A percentile compares a stretch with the other conserved stretches of the same genome.
Conservation (phyloP, 768 basidiomycete genomes). For the Tricholoma terreum region DNA sequence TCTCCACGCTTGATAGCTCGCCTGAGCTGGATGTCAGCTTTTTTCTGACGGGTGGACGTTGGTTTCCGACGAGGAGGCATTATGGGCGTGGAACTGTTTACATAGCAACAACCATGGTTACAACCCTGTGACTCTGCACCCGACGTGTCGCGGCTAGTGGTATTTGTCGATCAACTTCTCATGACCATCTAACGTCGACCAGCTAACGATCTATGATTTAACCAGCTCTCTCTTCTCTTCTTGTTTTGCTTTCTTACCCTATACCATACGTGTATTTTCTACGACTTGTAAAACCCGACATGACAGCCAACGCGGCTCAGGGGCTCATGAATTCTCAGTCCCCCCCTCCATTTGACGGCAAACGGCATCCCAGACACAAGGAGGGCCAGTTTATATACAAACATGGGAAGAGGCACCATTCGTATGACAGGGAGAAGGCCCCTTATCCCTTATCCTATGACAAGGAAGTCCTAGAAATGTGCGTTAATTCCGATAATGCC, state of each 20-base stretch:
- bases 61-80: slow-evolving; percentile 49
- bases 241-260: neutral
- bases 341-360: slow-evolving; percentile 32
- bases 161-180: neutral
- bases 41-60: slow-evolving; percentile 66
- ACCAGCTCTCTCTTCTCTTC: slow-evolving; percentile 2
- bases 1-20: slow-evolving; percentile 86
- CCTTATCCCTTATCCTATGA: slow-evolving; percentile 79
- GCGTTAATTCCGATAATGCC: neutral
- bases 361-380: slow-evolving; percentile 40
- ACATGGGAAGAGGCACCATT: slow-evolving; percentile 63
- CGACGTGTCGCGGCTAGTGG: neutral
- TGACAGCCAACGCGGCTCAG: neutral
- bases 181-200: neutral
- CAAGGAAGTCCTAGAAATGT: slow-evolving; percentile 66
- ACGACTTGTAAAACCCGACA: neutral
- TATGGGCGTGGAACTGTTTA: neutral
- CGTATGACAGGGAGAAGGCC: slow-evolving; percentile 70
- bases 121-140: neutral
- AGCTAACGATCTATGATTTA: slow-evolving; percentile 2
- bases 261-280: neutral
- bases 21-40: slow-evolving; percentile 70
- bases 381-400: slow-evolving; percentile 59
- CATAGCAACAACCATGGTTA: too few relatives aligned
- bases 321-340: slow-evolving; percentile 11